Evolutionary conservation across 768 basidiomycete genomes (phyloP), one percentile per base, ranked within the genome.

Genomic region (Boletus rubescentipes): DNA sequence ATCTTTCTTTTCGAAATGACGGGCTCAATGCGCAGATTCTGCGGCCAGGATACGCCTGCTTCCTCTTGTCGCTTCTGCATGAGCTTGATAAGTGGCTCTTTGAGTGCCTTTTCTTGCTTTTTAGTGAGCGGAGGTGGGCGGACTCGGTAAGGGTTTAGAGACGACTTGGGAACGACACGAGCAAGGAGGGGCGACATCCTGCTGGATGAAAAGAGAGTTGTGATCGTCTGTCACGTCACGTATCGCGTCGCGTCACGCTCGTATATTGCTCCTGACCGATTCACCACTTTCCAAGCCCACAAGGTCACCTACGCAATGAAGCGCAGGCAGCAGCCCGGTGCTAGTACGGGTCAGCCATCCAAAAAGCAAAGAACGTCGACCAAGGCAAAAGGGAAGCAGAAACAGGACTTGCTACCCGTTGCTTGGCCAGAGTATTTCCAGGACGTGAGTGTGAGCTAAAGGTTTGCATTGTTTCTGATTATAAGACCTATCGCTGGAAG

Each of bases 361-460:
- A 70, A 70, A 44, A 67, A 56, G 48, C 38, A 30, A 20, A 59
- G 49, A 45, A 61, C 10, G 11, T 58, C 59, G 0, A 16, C 43
- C 23, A 58, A 48, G 30, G 35, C 38, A 5, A 60, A 70, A 43
- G 60, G 46, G 36, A 64, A 68, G 49, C 52, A 60, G n/a, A 54
- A 61, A 40, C 45, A 58, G 23, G 43, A 53, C 20, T 20, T 23
- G 35, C 29, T 44, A 2, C 16, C 53, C 29, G 42, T 55, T 16
- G 49, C 59, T 37, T 89, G 87, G 85, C 86, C 87, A 5, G 77
- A 81, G 26, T 79, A 89, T 63, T 89, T 90, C 55, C 72, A 80
- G 49, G 73, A 74, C 43, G 82, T 79, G 48, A 55, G 67, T 63
- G 11, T n/a, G 16, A 32, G 11, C 29, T 2, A 7, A 23, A 31